These are phyloP conservation scores for Lodderomyces jiufengensis DNA, from an alignment of 1,139 yeast genomes.

Conservation along the genomic window DNA sequence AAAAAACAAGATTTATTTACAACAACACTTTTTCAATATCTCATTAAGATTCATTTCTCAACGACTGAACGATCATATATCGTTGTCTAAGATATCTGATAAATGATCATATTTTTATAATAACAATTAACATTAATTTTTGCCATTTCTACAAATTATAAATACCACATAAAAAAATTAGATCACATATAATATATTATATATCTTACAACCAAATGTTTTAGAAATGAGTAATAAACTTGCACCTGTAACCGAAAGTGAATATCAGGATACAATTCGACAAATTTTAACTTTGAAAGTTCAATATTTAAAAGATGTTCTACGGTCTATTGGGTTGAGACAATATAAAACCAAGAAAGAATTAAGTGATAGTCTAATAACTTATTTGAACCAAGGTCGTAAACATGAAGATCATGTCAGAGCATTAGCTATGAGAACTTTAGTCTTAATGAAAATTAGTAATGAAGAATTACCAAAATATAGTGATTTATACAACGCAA, in stretches of 20 bases:
- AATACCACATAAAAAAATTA: too few species aligned
- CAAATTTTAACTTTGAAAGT: constrained; percentile 18
- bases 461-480: neutral
- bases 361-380: constrained; percentile 42
- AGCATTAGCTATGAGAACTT: neutral
- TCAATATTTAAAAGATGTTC: constrained; percentile 39
- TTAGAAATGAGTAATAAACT: neutral
- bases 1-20: too few species aligned
- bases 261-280: constrained; percentile 14
- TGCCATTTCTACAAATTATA: too few species aligned
- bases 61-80: too few species aligned
- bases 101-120: too few species aligned
- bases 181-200: too few species aligned
- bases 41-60: too few species aligned
- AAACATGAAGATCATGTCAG: constrained; percentile 25
- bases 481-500: constrained; percentile 6
- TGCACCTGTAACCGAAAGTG: constrained; percentile 12
- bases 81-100: too few species aligned
- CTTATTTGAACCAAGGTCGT: constrained; percentile 34
- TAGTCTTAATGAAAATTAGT: neutral
- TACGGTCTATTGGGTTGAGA: constrained; percentile 43
- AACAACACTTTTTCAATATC: too few species aligned
- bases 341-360: constrained; percentile 52
- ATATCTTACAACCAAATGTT: too few species aligned
- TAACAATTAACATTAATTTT: too few species aligned